Evolutionary conservation across 306 rosid species (phyloP), one percentile per base, ranked within the genome.

Genomic region (Dalbergia cochinchinensis): DNA sequence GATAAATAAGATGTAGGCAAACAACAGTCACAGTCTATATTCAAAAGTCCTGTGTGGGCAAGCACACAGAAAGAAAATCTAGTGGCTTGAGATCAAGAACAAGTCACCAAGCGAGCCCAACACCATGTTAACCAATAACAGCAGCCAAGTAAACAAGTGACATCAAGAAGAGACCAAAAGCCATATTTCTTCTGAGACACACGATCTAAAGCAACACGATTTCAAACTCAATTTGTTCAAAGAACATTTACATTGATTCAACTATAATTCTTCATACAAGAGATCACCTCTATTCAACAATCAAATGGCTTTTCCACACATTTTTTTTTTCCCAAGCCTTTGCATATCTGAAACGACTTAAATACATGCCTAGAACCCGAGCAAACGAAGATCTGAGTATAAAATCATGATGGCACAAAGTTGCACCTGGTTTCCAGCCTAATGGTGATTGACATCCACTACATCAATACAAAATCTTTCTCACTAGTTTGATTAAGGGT

Each of bases 71-170:
- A 69, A 11, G 60, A 58, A 79, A 34, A 59, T 22, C 26, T 11
- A 68, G 54, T 45, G 9, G 50, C 66, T 48, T 39, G 45, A 70
- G 80, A 71, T 71, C 34, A 48, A 39, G 55, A 70, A 37, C 77
- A 50, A 61, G 74, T 69, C 31, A 33, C 54, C 80, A 50, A 61
- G 74, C 69, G 31, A 33, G 61, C 37, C 66, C 69, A 71, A 66
- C 69, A 64, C 47, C 39, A 62, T 48, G 18, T 51, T 15, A 14
- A 65, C 12, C 26, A 34, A 16, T 22, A 14, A 26, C 45, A 41
- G 11, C 39, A 35, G 50, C 60, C 63, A 41, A 20, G 39, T 19
- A 35, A 53, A 34, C 15, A 13, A 35, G 33, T 18, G 44, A 48
- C 15, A 15, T 14, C 4, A 83, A 45, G 12, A 13, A 19, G 53